Evolutionary conservation across 768 basidiomycete genomes (phyloP).

Genomic region (Amanita rimosa): DNA sequence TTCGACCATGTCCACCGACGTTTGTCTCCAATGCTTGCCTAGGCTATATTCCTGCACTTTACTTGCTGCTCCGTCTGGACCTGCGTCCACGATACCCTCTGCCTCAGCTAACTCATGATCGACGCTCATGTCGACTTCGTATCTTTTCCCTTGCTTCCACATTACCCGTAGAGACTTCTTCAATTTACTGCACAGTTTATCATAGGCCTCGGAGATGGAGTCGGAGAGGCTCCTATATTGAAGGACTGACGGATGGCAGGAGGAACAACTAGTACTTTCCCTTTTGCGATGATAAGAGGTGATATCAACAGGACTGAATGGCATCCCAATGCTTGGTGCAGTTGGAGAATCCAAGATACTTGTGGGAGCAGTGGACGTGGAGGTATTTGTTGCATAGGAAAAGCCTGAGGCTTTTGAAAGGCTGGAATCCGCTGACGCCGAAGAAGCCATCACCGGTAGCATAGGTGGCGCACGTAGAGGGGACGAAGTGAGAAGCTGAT

Average conservation of each 20-base stretch:
- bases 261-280: not conserved
- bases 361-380: not conserved
- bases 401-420: not conserved
- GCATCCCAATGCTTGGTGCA: not conserved
- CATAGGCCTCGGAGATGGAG: not conserved
- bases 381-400: not conserved
- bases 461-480: not conserved
- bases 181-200: not conserved
- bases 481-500: not conserved
- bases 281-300: not conserved
- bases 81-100: not conserved
- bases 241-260: not conserved
- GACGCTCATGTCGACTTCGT: not conserved
- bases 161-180: not conserved
- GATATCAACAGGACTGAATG: not conserved
- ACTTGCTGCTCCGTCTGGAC: not conserved
- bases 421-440: not conserved
- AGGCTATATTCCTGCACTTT: not conserved
- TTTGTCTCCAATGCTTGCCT: not conserved
- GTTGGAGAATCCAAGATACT: not conserved
- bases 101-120: not conserved
- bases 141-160: constrained; percentile 1
- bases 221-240: not conserved
- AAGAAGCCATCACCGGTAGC: not conserved
- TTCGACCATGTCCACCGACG: no score